Evolutionary conservation across 768 basidiomycete species (phyloP).

Genomic region (Baorangia bicolor): DNA sequence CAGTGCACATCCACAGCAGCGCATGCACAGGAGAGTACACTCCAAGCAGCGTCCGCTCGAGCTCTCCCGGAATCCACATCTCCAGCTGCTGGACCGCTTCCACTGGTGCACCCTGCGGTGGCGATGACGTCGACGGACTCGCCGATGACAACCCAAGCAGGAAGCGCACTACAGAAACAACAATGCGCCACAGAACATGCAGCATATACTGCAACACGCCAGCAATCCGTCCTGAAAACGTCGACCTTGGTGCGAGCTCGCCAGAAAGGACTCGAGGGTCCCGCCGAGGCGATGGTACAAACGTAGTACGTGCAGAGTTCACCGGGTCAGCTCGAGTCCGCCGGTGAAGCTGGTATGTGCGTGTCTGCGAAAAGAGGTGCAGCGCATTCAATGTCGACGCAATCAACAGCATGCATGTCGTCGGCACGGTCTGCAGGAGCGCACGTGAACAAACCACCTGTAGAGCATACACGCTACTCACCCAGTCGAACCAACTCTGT

Average conservation of each 20-base stretch:
- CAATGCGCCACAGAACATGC: conserved; percentile 45
- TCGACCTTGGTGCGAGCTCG: conserved; percentile 43
- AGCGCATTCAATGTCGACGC: conserved; percentile 58
- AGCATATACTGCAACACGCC: conserved; percentile 36
- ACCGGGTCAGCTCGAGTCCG: conserved; percentile 55
- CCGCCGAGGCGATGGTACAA: conserved; percentile 48
- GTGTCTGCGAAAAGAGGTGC: conserved; percentile 69
- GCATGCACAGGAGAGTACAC: conserved; percentile 80
- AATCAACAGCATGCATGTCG: conserved; percentile 54
- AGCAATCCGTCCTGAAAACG: conserved; percentile 41
- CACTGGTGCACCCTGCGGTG: conserved; percentile 37
- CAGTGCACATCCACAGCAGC: conserved; percentile 69
- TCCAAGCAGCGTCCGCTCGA: conserved; percentile 67
- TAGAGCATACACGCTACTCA: conserved; percentile 33
- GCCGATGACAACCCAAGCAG: conserved; percentile 58
- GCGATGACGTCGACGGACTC: conserved; percentile 35
- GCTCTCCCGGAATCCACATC: conserved; percentile 73
- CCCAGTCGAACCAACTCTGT: conserved; percentile 80
- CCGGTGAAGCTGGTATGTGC: conserved; percentile 65
- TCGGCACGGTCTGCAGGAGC: conserved; percentile 56
- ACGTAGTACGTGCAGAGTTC: conserved; percentile 66
- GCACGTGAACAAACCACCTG: conserved; percentile 8
- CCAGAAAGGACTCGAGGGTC: conserved; percentile 15
- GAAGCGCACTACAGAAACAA: conserved; percentile 63
- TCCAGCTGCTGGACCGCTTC: conserved; percentile 73